These are phyloP conservation scores for Sarocladium oryzae DNA, from an alignment of 2,329 filamentous ascomycete species.

Conservation along the genomic window DNA sequence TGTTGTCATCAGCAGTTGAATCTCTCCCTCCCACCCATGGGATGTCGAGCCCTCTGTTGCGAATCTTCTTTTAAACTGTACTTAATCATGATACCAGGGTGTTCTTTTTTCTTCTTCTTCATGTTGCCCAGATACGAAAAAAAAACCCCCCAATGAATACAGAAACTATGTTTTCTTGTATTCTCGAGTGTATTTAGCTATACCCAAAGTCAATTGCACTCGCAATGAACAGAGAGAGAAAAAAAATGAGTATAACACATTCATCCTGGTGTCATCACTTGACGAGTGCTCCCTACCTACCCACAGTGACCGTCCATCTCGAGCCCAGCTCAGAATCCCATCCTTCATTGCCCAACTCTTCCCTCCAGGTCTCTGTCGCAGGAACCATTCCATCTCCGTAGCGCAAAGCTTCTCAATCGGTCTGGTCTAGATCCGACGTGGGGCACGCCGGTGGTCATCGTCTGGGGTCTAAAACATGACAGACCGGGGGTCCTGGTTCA, in stretches of 20 bases:
- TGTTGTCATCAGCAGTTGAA: background rate
- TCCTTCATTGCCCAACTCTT: too few relatives aligned
- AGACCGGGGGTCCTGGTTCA: constrained; percentile 2
- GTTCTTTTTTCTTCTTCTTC: too few relatives aligned
- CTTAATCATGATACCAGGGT: constrained; percentile 10
- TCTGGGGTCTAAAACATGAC: constrained; percentile 5
- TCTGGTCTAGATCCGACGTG: too few relatives aligned
- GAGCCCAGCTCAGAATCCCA: too few relatives aligned
- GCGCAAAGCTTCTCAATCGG: too few relatives aligned
- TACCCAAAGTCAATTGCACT: constrained; percentile 3
- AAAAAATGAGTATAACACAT: constrained; percentile 7
- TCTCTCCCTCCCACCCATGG: background rate
- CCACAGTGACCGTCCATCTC: too few relatives aligned
- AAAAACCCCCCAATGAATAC: constrained; percentile 1
- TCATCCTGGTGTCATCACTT: constrained; percentile 6
- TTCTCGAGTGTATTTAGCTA: constrained; percentile 7
- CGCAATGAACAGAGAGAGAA: constrained; percentile 6
- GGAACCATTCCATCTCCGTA: too few relatives aligned
- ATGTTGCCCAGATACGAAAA: constrained; percentile 6
- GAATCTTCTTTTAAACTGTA: constrained; percentile 6
- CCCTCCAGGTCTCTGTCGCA: too few relatives aligned
- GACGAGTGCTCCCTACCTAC: too few relatives aligned
- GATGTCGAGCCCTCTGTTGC: background rate
- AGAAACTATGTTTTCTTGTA: constrained; percentile 2
- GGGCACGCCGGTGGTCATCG: background rate